phyloP scores from a whole-genome alignment of 805 yeast genomes.

The Zygoascus ofunaensis region DNA sequence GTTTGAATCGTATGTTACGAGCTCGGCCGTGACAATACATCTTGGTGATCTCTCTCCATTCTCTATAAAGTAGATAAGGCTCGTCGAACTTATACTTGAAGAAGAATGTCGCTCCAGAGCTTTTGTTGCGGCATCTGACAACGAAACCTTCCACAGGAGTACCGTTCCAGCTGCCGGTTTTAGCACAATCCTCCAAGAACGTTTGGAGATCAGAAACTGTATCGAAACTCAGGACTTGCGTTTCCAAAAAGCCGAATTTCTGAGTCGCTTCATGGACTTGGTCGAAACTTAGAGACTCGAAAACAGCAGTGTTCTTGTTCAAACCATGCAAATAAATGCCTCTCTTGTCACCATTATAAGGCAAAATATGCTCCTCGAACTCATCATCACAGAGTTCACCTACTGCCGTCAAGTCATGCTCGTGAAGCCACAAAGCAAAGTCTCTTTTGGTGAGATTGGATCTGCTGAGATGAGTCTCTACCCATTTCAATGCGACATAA shows the following conservation, averaged over 20 bases:
- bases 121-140: slow-evolving; percentile 47
- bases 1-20: slow-evolving; percentile 9
- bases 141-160: slow-evolving; percentile 91
- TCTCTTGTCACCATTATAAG: slow-evolving; percentile 53
- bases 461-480: slow-evolving; percentile 43
- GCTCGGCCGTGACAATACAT: slow-evolving; percentile 34
- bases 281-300: slow-evolving; percentile 55
- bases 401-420: slow-evolving; percentile 64
- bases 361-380: slow-evolving; percentile 89
- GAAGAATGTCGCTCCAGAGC: slow-evolving; percentile 43
- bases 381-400: slow-evolving; percentile 87
- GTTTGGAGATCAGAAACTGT: slow-evolving; percentile 35
- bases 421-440: slow-evolving; percentile 48
- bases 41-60: slow-evolving; percentile 80
- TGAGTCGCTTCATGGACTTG: slow-evolving; percentile 52
- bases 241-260: slow-evolving; percentile 60
- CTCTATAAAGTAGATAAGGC: slow-evolving; percentile 85
- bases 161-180: slow-evolving; percentile 61
- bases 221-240: slow-evolving; percentile 34
- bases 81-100: slow-evolving; percentile 94
- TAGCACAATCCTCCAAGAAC: slow-evolving; percentile 48
- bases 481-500: slow-evolving; percentile 50
- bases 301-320: slow-evolving; percentile 55
- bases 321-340: slow-evolving; percentile 90
- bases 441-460: slow-evolving; percentile 35